Conservation (phyloP, 352 stramenopile genomes). For the Phytophthora tentaculata region DNA sequence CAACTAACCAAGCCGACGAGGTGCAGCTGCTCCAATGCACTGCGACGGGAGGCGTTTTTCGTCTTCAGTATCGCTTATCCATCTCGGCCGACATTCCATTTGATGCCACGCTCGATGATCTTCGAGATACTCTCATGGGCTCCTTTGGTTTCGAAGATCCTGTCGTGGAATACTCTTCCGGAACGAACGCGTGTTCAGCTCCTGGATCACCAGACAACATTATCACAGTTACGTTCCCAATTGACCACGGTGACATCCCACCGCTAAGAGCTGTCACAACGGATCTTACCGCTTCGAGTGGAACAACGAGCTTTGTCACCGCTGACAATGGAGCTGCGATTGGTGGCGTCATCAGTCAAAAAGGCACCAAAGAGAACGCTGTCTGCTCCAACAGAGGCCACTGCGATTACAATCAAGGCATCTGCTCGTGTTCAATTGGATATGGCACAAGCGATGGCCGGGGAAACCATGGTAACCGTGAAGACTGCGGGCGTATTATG, state of each 20-base stretch:
- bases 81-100: conserved; percentile 65
- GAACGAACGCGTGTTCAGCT: conserved; percentile 45
- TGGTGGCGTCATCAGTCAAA: conserved; percentile 45
- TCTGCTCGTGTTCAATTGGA: conserved; percentile 55
- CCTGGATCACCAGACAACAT: conserved; percentile 46
- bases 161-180: conserved; percentile 50
- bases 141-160: conserved; percentile 61
- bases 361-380: conserved; percentile 90
- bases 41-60: conserved; percentile 60
- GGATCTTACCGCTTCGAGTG: conserved; percentile 25
- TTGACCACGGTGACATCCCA: conserved; percentile 61
- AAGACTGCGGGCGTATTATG: conserved; percentile 68
- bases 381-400: conserved; percentile 89
- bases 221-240: conserved; percentile 60
- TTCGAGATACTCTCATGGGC: conserved; percentile 65
- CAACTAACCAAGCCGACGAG: conserved; percentile 81
- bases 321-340: conserved; percentile 54
- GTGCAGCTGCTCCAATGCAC: conserved; percentile 80
- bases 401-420: conserved; percentile 72
- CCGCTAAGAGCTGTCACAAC: conserved; percentile 47
- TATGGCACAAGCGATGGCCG: conserved; percentile 71
- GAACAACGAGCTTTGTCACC: conserved; percentile 28
- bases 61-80: conserved; percentile 61
- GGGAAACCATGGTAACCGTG: conserved; percentile 56
- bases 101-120: conserved; percentile 36